Percentiles rank a stretch among this genome's conserved stretches.
phyloP scores from a whole-genome alignment of 164 flowering plant genomes.

The Cinnamomum chago region DNA sequence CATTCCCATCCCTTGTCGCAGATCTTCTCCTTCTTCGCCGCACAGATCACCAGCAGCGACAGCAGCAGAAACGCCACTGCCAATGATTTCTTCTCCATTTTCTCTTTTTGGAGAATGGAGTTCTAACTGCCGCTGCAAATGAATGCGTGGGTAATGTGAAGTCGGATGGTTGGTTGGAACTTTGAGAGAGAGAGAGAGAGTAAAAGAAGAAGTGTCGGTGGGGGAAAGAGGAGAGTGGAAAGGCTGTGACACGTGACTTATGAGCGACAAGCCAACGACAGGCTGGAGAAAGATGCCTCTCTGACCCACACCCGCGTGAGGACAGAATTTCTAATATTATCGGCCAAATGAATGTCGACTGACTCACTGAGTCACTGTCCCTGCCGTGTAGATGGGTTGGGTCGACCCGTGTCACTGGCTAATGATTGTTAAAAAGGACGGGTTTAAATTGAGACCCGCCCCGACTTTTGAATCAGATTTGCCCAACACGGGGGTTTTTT shows the following conservation, averaged over 20 bases:
- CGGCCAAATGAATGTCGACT: too few relatives aligned
- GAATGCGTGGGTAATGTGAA: neutral
- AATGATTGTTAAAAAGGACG: too few relatives aligned
- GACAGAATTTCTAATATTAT: too few relatives aligned
- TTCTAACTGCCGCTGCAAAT: neutral
- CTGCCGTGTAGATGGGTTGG: too few relatives aligned
- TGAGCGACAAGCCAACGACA: neutral
- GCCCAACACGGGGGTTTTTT: too few relatives aligned
- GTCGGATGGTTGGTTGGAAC: neutral
- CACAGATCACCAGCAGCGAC: conserved; percentile 2
- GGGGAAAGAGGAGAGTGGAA: neutral
- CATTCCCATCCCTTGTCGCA: conserved; percentile 85
- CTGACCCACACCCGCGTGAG: too few relatives aligned
- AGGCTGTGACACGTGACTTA: too few relatives aligned
- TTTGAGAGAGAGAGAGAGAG: neutral
- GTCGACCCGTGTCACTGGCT: too few relatives aligned
- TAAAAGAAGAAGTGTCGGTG: neutral
- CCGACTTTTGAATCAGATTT: too few relatives aligned
- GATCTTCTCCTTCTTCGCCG: conserved; percentile 30
- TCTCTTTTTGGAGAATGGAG: neutral
- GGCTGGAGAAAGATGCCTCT: neutral
- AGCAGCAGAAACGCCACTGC: neutral
- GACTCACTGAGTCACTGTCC: too few relatives aligned
- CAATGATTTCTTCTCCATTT: neutral
- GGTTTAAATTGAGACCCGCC: too few relatives aligned